These are phyloP conservation scores for Aureobasidium sp. DNA, from an alignment of 2,329 filamentous ascomycete genomes.

Conservation along the genomic window DNA sequence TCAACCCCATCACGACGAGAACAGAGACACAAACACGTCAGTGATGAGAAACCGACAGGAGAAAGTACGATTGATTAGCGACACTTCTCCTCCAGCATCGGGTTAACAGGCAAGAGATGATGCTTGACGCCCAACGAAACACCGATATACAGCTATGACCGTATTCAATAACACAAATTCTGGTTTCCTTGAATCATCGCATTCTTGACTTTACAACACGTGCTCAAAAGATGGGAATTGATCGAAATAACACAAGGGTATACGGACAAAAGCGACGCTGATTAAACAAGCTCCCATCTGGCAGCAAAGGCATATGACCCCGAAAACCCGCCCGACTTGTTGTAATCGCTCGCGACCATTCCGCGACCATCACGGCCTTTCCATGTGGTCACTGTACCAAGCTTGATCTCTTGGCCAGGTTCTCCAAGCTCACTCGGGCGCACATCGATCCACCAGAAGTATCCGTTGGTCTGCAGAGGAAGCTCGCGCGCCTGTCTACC, in stretches of 20 bases:
- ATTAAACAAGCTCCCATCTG: conserved; percentile 47
- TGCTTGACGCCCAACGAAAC: not conserved
- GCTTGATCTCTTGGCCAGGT: conserved; percentile 58
- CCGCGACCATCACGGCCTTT: conserved; percentile 47
- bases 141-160: conserved; percentile 3
- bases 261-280: conserved; percentile 1
- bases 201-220: not conserved
- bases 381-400: conserved; percentile 55
- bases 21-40: not conserved
- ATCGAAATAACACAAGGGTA: not conserved
- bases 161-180: conserved; percentile 9
- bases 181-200: conserved; percentile 8
- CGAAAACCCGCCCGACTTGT: not conserved
- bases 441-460: conserved; percentile 78
- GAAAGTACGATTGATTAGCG: not conserved
- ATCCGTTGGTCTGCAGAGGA: conserved; percentile 65
- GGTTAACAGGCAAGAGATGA: not conserved
- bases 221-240: not conserved
- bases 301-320: conserved; percentile 42
- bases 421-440: conserved; percentile 55
- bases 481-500: conserved; percentile 62
- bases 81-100: not conserved
- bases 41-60: not conserved
- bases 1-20: not conserved
- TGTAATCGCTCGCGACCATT: conserved; percentile 32